phyloP scores from a whole-genome alignment of 495 filamentous ascomycete species.

The Trypethelium eluteriae region DNA sequence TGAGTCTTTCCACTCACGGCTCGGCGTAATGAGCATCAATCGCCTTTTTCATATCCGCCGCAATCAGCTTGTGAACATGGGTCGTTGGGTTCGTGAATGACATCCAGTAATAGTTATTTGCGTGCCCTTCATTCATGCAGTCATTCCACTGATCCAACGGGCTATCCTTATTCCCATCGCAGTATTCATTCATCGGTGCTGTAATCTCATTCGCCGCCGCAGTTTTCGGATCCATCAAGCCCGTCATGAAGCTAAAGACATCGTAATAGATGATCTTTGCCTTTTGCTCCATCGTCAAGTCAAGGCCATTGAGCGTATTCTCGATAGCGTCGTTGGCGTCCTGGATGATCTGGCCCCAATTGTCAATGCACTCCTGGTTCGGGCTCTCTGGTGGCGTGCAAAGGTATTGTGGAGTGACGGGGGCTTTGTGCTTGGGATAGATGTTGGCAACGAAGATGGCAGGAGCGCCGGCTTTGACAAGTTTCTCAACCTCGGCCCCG shows the following conservation, averaged over 20 bases:
- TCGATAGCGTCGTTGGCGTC: slow-evolving; percentile 19
- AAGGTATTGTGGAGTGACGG: slow-evolving; percentile 22
- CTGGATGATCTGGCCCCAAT: slow-evolving; percentile 23
- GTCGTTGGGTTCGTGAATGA: slow-evolving; percentile 17
- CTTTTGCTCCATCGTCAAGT: slow-evolving; percentile 13
- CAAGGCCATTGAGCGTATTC: slow-evolving; percentile 9
- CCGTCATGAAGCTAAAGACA: slow-evolving; percentile 22
- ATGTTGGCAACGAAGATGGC: slow-evolving; percentile 26
- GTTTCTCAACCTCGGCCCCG: slow-evolving; percentile 15
- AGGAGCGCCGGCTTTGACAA: slow-evolving; percentile 20
- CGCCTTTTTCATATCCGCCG: slow-evolving; percentile 20
- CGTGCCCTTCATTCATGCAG: slow-evolving; percentile 14
- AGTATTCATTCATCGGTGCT: slow-evolving; percentile 8
- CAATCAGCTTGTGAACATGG: slow-evolving; percentile 19
- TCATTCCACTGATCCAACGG: slow-evolving; percentile 13
- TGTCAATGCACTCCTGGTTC: slow-evolving; percentile 15
- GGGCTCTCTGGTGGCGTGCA: slow-evolving; percentile 13
- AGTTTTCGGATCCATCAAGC: slow-evolving; percentile 14
- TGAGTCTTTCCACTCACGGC: too few relatives aligned
- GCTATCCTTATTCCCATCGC: slow-evolving; percentile 15
- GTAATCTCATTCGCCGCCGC: neutral
- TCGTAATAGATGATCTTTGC: slow-evolving; percentile 27
- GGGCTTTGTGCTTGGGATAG: slow-evolving; percentile 24
- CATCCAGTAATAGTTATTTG: slow-evolving; percentile 17
- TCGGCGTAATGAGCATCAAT: slow-evolving; percentile 12